Percentiles rank a stretch among this genome's conserved stretches.
Conservation (phyloP, 2,329 filamentous ascomycete genomes). For the Monilinia laxa region DNA sequence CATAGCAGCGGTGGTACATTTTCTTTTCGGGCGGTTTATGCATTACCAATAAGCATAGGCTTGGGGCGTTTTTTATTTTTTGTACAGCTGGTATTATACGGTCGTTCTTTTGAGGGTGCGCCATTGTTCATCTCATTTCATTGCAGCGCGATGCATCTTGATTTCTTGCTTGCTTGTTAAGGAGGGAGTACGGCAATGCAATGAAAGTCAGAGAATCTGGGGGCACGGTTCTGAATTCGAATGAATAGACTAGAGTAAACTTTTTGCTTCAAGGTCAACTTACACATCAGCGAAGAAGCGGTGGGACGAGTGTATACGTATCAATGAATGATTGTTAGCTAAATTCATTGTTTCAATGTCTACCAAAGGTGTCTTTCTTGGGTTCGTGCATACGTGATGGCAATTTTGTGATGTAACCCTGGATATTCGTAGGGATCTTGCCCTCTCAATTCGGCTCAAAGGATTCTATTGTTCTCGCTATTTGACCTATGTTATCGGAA, state of each 20-base stretch:
- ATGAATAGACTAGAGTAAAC: neutral
- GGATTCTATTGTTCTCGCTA: no score
- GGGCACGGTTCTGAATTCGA: neutral
- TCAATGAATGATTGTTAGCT: neutral
- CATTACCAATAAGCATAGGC: slow-evolving; percentile 1
- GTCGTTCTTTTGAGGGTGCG: neutral
- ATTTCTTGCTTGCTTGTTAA: neutral
- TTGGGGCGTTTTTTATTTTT: neutral
- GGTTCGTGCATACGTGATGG: neutral
- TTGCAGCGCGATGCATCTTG: neutral
- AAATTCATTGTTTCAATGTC: neutral
- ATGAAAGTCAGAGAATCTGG: neutral
- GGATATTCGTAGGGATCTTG: neutral
- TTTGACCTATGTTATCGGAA: no score
- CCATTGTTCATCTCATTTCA: neutral
- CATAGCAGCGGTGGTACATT: slow-evolving; percentile 16
- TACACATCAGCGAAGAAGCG: neutral
- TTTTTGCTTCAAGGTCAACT: neutral
- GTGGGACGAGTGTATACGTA: neutral
- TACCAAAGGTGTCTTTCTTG: neutral
- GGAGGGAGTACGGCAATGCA: neutral
- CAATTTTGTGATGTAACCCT: neutral
- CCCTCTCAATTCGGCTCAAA: neutral
- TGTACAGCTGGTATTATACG: neutral
- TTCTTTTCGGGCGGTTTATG: neutral